Evolutionary conservation across 768 basidiomycete genomes (phyloP).

Genomic region (Mycena latifolia): DNA sequence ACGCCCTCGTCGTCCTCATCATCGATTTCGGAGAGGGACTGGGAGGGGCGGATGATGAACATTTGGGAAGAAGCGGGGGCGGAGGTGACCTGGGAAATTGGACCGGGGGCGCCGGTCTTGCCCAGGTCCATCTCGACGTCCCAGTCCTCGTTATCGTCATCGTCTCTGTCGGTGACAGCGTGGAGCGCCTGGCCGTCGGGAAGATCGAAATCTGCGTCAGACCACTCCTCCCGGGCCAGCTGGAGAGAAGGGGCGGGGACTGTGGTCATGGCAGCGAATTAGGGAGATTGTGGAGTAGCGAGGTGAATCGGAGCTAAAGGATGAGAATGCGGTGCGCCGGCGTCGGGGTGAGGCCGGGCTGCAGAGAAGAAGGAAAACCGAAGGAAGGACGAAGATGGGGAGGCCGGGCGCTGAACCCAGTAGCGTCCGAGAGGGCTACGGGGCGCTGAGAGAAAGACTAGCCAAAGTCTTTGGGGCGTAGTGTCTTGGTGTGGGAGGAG

Average conservation of each 20-base stretch:
- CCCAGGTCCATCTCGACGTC: conserved; percentile 82
- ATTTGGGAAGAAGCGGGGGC: conserved; percentile 52
- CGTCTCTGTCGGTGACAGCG: conserved; percentile 73
- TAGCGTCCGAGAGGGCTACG: background rate
- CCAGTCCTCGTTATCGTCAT: conserved; percentile 80
- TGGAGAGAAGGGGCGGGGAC: conserved; percentile 69
- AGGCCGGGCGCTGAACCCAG: background rate
- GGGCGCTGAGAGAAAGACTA: background rate
- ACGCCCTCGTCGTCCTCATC: conserved; percentile 71
- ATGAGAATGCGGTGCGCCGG: conserved; percentile 34
- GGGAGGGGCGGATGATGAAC: conserved; percentile 77
- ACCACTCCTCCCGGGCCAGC: conserved; percentile 81
- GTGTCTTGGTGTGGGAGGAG: background rate
- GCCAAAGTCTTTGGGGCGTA: conserved; percentile 3
- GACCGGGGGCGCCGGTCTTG: conserved; percentile 61
- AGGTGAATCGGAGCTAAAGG: conserved; percentile 29
- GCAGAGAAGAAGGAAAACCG: conserved; percentile 34
- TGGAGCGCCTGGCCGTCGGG: conserved; percentile 80
- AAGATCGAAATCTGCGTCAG: conserved; percentile 89
- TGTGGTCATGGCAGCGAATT: conserved; percentile 61
- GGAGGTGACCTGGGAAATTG: conserved; percentile 52
- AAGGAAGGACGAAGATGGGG: conserved; percentile 29
- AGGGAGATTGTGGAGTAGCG: conserved; percentile 33
- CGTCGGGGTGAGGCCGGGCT: conserved; percentile 6
- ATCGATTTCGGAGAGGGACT: conserved; percentile 53